Evolutionary conservation across 208 protist species (phyloP), one percentile per base, ranked within the genome.

Genomic region (Angomonas ambiguus): DNA sequence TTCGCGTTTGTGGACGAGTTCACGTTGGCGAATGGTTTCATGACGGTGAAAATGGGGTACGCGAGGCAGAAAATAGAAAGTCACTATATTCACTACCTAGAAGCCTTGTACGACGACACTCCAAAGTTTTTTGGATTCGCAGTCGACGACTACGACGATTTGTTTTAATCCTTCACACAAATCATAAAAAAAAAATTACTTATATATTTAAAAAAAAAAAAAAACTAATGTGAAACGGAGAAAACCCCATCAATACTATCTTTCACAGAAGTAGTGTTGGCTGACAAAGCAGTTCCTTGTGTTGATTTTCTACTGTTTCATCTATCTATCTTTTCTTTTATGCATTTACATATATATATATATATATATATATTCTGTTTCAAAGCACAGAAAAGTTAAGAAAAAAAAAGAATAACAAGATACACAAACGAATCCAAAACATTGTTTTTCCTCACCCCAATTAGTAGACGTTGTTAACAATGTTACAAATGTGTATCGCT

Each of bases 1-100:
- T 96, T 96, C 60, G 87, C 84, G 38, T 93, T 96, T 69, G 89
- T 96, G 48, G 87, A 96, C n/a, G 87, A 93, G 51, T 94, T 89
- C 63, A 94, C 91, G 1, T 67, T 94, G 18, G 85, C 88, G 22
- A 96, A 96, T 65, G 91, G 91, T 32, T 94, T 96, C 64, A 83
- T 94, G 63, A 96, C 91, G 16, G 86, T 80, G 30, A 96, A 96
- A 75, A 84, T 91, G 73, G 83, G 87, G 34, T 96, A 89, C 72
- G 85, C 91, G 13, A 76, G 91, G 8, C 77, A 86, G 59, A 93
- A 88, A 72, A 91, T 96, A 31, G 86, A 90, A 65, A 77, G 64
- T 10, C 87, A 96, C 68, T 96, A 94, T 65, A 78, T 93, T n/a
- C 85, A 96, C 74, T 96, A 96, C 76, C 85, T 96, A 33, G 80